Evolutionary conservation across 2,329 filamentous ascomycete species (phyloP), one percentile per base, ranked within the genome.

Genomic region (Fusarium albidum): DNA sequence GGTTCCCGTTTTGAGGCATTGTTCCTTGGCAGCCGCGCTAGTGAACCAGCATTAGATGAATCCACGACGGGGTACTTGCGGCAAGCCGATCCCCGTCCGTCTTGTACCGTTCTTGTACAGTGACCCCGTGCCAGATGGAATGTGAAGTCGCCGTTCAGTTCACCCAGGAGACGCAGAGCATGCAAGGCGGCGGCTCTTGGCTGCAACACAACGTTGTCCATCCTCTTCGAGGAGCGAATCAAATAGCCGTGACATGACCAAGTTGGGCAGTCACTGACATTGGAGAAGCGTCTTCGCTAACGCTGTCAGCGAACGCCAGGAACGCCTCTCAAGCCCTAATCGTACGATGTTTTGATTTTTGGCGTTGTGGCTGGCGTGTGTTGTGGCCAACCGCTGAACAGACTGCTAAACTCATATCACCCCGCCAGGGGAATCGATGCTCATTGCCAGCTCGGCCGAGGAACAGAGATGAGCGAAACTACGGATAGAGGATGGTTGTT

Each of bases 21-120:
- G 45, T 49, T 37, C 45, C 64, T 66, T 64, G 51, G 59, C 55
- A 53, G 32, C 31, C 40, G 33, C 42, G 39, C 62, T 49, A 58
- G 32, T 25, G 26, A 42, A 44, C n/a, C 33, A 44, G 31, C 21
- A 35, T 45, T 27, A 47, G 45, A 40, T 43, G 26, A 33, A 43
- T 41, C 49, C 13, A 27, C 34, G 21, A 26, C 18, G 18, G 35
- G 10, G 34, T 33, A 33, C 33, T 14, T 58, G 57, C 38, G 41
- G 49, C 45, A 46, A 55, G 43, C 35, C 52, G 34, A 32, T 41
- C 28, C 40, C 45, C 29, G 46, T 46, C 37, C 33, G 48, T 41
- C 43, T 34, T 59, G 43, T 59, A 33, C 54, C 54, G 44, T 43
- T 9, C 42, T 29, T 62, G 54, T 52, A 52, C 32, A 40, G 49